Base-by-base conservation (phyloP, 2,329 filamentous ascomycete genomes). In the Aspergillus brasiliensis region DNA sequence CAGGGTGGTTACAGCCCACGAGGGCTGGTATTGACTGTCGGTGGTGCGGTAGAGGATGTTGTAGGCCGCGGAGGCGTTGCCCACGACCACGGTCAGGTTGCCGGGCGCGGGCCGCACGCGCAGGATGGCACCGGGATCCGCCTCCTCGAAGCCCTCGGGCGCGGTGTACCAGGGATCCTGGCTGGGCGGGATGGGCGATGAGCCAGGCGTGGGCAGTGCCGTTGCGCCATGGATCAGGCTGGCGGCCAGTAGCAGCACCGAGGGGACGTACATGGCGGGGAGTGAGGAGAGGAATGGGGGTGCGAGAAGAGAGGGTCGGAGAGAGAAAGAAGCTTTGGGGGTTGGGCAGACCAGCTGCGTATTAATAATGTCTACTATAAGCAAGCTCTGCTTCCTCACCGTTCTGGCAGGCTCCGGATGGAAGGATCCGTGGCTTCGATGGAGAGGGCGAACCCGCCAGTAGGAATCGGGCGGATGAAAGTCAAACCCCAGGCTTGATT, bases 1-100 rank as follows among this genome's bases (percentile, higher is more conserved):
- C 3, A 79, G 62, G 0, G 77, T 79, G 6, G 75, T 69, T 0
- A 77, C 72, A 0, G 77, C 72, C 11, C 48, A 63, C 5, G 59
- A 59, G 3, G 65, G 61, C 27, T 59, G 52, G 17, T 62, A 60
- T 2, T 59, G 55, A 19, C 61, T 64, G 56, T 67, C 57, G 0
- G 65, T 67, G 5, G 65, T 67, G 10, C 65, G 64, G n/a, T 61
- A 67, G 17, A 67, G 54, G 48, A 62, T 62, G 25, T 67, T 62
- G 25, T 62, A 60, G 1, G 61, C 63, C 0, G 61, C 46, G 2
- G 59, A 58, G 10, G 56, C 49, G 51, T 63, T 63, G 13, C 55
- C 55, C 21, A 61, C n/a, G 1, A 61, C 8, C 3, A 46, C 34
- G 8, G 62, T 59, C 28, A 64, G 46, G 47, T 66, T 66, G n/a